These are phyloP conservation scores for Hortaea sp. DNA, from an alignment of 2,329 filamentous ascomycete species.

Conservation along the genomic window DNA sequence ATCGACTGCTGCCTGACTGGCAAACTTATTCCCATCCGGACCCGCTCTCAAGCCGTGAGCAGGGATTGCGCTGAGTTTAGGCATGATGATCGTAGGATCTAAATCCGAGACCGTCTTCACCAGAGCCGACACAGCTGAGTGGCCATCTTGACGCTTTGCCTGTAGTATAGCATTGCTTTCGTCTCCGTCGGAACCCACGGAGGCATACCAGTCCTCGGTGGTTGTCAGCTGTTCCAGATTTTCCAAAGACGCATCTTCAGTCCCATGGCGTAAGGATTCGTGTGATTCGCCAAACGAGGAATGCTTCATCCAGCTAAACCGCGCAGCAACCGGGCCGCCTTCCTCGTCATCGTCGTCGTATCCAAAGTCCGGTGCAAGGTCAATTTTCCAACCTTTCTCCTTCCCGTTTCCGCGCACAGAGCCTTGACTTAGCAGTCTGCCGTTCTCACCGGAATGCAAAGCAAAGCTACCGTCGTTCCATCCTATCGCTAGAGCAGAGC, in stretches of 20 bases:
- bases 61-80: constrained; percentile 47
- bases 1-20: constrained; percentile 16
- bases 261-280: constrained; percentile 9
- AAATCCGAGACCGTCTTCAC: constrained; percentile 63
- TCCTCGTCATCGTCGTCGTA: constrained; percentile 6
- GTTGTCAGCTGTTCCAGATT: background rate
- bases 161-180: background rate
- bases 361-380: constrained; percentile 9
- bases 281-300: constrained; percentile 11
- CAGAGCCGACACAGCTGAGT: constrained; percentile 29
- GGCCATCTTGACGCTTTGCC: background rate
- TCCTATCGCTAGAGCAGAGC: constrained; percentile 56
- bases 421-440: constrained; percentile 7
- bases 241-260: constrained; percentile 8
- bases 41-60: constrained; percentile 40
- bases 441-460: constrained; percentile 29
- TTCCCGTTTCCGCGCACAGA: constrained; percentile 2
- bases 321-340: constrained; percentile 1
- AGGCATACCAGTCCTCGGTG: constrained; percentile 17
- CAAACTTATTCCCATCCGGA: constrained; percentile 17
- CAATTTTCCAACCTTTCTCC: constrained; percentile 12
- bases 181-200: background rate
- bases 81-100: constrained; percentile 65
- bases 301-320: constrained; percentile 18
- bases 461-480: constrained; percentile 63